These are phyloP conservation scores for Ilyonectria mors-panacis DNA, from an alignment of 2,329 filamentous ascomycete genomes.

Conservation along the genomic window DNA sequence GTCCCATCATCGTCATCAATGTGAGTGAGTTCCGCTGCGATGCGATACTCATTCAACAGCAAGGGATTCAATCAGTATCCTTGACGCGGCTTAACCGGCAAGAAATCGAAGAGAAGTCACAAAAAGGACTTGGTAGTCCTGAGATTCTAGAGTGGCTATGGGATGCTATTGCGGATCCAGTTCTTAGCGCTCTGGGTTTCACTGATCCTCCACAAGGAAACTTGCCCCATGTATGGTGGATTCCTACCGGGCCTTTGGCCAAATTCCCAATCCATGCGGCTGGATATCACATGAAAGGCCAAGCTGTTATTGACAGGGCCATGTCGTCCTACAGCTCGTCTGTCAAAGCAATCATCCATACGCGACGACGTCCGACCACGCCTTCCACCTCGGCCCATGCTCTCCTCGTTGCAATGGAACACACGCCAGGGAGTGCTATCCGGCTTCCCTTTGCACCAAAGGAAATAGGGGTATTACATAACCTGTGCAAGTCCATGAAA, in stretches of 20 bases:
- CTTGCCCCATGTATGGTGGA: neutral
- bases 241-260: neutral
- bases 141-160: constrained; percentile 40
- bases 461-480: too few species aligned
- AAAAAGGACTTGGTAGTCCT: neutral
- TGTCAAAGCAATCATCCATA: constrained; percentile 15
- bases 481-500: too few species aligned
- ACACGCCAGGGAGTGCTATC: too few species aligned
- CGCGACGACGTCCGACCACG: constrained; percentile 11
- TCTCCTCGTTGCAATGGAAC: too few species aligned
- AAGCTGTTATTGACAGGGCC: too few species aligned
- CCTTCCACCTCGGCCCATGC: too few species aligned
- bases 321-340: too few species aligned
- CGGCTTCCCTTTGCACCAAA: too few species aligned
- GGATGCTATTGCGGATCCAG: neutral
- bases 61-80: neutral
- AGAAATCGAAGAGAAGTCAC: neutral
- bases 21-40: neutral
- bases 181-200: neutral
- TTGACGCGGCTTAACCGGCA: neutral
- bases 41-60: neutral
- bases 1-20: neutral
- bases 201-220: neutral
- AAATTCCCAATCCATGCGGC: neutral
- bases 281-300: too few species aligned